phyloP scores from a whole-genome alignment of 2,329 filamentous ascomycete genomes.

The Talaromyces verruculosus region DNA sequence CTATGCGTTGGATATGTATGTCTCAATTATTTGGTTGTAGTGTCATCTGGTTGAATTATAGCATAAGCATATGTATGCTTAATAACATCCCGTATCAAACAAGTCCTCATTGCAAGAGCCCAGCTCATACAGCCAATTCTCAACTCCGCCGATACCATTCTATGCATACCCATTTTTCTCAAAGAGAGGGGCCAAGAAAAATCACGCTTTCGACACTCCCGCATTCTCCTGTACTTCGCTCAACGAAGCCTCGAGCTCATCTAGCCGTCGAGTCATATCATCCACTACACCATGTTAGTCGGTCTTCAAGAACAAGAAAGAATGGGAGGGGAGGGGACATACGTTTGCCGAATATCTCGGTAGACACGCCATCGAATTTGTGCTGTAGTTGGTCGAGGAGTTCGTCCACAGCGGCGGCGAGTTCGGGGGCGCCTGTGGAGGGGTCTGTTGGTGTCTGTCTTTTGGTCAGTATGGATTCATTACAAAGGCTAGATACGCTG shows the following conservation, averaged over 20 bases:
- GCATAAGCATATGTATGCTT: background rate
- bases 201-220: constrained; percentile 29
- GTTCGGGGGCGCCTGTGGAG: constrained; percentile 48
- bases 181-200: no score
- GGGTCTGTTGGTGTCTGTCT: constrained; percentile 12
- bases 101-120: background rate
- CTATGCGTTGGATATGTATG: background rate
- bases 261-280: constrained; percentile 83
- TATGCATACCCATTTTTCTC: background rate
- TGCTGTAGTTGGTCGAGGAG: constrained; percentile 78
- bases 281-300: constrained; percentile 65
- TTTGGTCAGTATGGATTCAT: no score
- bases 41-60: background rate
- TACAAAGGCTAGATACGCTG: no score
- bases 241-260: constrained; percentile 76
- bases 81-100: background rate
- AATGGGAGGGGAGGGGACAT: constrained; percentile 42
- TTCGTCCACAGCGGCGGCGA: constrained; percentile 79
- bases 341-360: constrained; percentile 88
- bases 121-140: background rate
- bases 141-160: background rate
- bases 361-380: constrained; percentile 82
- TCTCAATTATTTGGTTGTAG: background rate
- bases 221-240: constrained; percentile 52
- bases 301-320: background rate